Base-by-base conservation (phyloP, 2,329 filamentous ascomycete species). In the Epichloe festucae region DNA sequence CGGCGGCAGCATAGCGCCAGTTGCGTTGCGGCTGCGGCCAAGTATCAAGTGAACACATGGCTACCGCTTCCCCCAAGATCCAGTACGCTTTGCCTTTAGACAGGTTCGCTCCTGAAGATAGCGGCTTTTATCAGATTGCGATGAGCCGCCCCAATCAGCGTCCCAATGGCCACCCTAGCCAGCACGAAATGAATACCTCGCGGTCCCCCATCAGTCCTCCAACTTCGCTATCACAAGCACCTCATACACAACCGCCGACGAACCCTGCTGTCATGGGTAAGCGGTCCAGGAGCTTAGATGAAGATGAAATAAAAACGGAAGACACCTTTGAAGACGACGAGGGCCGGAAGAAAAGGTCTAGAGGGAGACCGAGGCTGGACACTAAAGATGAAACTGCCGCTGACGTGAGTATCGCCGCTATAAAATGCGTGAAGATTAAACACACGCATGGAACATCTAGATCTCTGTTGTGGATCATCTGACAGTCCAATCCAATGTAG, bases 311-410 rank as follows among this genome's bases (percentile, higher is more conserved):
- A 4, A 27, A 21, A 10, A 23, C 38, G 31, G 46, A 51, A 23
- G 64, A 64, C 1, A 59, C 61, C 15, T 60, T 55, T 1, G 65
- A 67, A 1, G 67, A 70, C 1, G 69, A 74, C 1, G 31, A 31
- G 31, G 69, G 70, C 2, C 71, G 73, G 48, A 74, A 72, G 59
- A 82, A 79, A 64, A 80, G 84, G 59, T 72, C 80, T 17, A 75
- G 88, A 62, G 88, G 88, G 7, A 76, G 88, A 51, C 88, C 88
- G 5, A 74, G 87, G 48, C 73, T 93, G 15, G 82, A 90, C 58
- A 79, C 81, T n/a, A 81, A 81, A 54, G 86, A 91, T 66, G 81
- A 88, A 66, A 89, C 84, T 23, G 81, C 85, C 55, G 81, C 79
- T 50, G 87, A 90, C 71, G 87, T 89, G 69, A 77, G 84, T 81